These are phyloP conservation scores for Trametes maxima DNA, from an alignment of 768 basidiomycete species.

Conservation along the genomic window DNA sequence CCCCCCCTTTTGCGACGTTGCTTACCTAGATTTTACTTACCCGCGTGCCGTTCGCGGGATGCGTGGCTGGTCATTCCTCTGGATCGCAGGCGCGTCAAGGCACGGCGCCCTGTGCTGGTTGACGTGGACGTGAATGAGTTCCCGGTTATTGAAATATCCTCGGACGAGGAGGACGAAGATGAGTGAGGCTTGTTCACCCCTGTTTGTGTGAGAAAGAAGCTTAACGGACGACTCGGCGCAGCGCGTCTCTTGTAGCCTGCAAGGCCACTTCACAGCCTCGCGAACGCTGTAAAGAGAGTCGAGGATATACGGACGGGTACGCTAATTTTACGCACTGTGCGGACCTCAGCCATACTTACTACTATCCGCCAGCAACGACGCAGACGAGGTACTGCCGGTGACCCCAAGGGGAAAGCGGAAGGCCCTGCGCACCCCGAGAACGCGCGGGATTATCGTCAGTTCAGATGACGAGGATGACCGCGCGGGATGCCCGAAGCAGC, in stretches of 20 bases:
- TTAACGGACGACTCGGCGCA: not conserved
- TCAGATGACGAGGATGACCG: constrained; percentile 34
- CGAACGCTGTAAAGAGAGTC: too few species aligned
- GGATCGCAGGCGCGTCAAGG: constrained; percentile 4
- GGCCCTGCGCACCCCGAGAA: not conserved
- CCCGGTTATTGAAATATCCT: constrained; percentile 50
- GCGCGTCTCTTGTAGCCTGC: too few species aligned
- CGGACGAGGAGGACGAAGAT: constrained; percentile 24
- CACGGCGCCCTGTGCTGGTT: not conserved
- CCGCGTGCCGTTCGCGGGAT: not conserved
- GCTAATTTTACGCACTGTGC: too few species aligned
- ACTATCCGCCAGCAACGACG: not conserved
- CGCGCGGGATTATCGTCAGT: constrained; percentile 16
- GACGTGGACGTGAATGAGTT: constrained; percentile 13
- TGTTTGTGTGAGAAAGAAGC: not conserved
- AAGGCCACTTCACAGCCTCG: too few species aligned
- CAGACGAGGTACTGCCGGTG: not conserved
- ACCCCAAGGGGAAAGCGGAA: not conserved
- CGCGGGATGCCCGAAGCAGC: constrained; percentile 20
- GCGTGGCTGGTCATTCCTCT: not conserved
- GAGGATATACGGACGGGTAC: not conserved
- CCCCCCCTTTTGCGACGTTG: not conserved
- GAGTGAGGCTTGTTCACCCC: not conserved
- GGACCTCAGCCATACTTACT: not conserved
- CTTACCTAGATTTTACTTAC: not conserved